A percentile compares a stretch with the other conserved stretches of the same genome.
Evolutionary conservation across 225 moss, liverwort and hornwort species (phyloP).

Genomic region (Antitrichia curtipendula): DNA sequence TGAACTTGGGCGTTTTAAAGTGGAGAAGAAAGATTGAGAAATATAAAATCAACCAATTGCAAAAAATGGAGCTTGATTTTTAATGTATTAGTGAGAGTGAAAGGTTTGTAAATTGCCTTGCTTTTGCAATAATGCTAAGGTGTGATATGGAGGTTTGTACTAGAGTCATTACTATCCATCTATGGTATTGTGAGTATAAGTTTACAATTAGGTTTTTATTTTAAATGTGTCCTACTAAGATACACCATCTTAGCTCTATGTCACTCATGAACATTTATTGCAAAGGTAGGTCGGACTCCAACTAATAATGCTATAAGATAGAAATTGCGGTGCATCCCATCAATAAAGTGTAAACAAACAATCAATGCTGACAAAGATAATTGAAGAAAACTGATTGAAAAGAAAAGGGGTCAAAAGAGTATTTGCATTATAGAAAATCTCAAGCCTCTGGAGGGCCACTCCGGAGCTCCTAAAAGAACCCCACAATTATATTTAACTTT

Average conservation of each 20-base stretch:
- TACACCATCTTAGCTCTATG: not conserved
- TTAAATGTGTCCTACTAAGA: not conserved
- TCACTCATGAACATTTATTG: not conserved
- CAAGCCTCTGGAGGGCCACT: too few species aligned
- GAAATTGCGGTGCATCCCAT: not conserved
- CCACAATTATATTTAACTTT: too few species aligned
- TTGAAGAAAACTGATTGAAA: not conserved
- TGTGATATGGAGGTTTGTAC: not conserved
- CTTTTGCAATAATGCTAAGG: not conserved
- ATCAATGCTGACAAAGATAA: not conserved
- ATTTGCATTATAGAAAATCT: too few species aligned
- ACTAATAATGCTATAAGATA: not conserved
- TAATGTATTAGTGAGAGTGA: not conserved
- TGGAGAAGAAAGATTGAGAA: not conserved
- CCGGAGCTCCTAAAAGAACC: too few species aligned
- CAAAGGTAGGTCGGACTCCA: not conserved
- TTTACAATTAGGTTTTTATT: not conserved
- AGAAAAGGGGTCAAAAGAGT: not conserved
- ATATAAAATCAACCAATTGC: rapidly evolving
- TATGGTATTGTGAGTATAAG: not conserved
- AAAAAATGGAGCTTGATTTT: not conserved
- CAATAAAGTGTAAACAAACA: not conserved
- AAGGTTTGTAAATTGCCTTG: not conserved
- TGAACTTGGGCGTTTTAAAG: not conserved
- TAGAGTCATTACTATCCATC: not conserved